Percentiles rank a stretch among this genome's conserved stretches.
Conservation (phyloP, 177 flowering plant species). For the Vitis hybrid region DNA sequence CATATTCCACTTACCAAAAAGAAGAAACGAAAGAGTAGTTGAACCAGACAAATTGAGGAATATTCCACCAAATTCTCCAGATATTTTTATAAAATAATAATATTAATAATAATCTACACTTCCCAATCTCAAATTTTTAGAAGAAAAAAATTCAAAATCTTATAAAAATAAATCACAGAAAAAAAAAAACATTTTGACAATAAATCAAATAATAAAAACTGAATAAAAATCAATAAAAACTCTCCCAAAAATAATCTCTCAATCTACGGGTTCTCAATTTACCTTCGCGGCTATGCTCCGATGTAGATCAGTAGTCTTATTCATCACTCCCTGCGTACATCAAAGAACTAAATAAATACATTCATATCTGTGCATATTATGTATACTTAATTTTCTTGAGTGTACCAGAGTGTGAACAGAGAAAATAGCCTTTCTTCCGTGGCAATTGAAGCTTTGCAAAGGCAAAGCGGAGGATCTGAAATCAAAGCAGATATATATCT, state of each 20-base stretch:
- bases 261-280: background rate
- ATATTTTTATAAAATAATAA: no score
- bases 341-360: no score
- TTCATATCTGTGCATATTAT: no score
- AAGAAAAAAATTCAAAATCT: no score
- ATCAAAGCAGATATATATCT: background rate
- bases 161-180: no score
- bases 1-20: no score
- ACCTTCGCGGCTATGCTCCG: conserved; percentile 35
- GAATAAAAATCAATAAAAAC: background rate
- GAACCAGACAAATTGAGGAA: no score
- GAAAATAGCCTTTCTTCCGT: conserved; percentile 18
- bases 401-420: conserved; percentile 17
- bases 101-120: no score
- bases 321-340: conserved; percentile 21
- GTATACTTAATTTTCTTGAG: background rate
- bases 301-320: conserved; percentile 10
- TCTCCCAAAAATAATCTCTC: background rate
- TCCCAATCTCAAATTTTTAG: no score
- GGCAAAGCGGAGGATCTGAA: conserved; percentile 39
- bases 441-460: conserved; percentile 20
- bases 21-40: no score
- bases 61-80: no score
- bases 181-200: background rate
- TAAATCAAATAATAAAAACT: background rate